Percentiles rank a stretch among this genome's conserved stretches.
These are phyloP conservation scores for Ophiostoma sp. DNA, from an alignment of 2,329 filamentous ascomycete species.

Conservation along the genomic window DNA sequence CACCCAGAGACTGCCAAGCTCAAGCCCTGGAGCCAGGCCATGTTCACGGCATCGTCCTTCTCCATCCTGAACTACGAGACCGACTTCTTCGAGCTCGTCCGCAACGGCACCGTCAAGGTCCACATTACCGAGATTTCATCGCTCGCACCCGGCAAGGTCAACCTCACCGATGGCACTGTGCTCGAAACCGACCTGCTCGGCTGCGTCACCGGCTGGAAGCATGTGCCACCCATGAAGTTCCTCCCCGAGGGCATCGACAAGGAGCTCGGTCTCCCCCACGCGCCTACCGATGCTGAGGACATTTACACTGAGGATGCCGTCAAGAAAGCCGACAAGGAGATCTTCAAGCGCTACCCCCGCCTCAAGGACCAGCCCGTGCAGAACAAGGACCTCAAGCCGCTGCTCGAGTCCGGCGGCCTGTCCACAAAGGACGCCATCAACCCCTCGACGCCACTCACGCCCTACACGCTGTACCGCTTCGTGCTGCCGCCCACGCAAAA, in stretches of 20 bases:
- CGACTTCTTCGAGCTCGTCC: conserved; percentile 53
- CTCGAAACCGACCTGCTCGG: conserved; percentile 48
- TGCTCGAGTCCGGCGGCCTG: conserved; percentile 38
- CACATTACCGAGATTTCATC: conserved; percentile 48
- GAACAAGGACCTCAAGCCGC: conserved; percentile 42
- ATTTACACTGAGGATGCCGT: conserved; percentile 38
- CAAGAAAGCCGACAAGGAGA: conserved; percentile 46
- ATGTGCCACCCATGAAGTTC: conserved; percentile 48
- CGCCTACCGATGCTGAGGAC: conserved; percentile 27
- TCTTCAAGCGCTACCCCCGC: conserved; percentile 48
- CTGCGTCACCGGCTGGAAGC: conserved; percentile 56
- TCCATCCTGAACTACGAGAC: conserved; percentile 57
- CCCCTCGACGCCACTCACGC: conserved; percentile 32
- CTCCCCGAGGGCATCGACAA: conserved; percentile 42
- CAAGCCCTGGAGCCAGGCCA: conserved; percentile 46
- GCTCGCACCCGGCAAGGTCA: conserved; percentile 43
- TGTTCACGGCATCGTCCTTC: conserved; percentile 51
- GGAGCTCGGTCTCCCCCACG: conserved; percentile 47
- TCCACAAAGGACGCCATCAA: conserved; percentile 30
- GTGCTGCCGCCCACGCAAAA: conserved; percentile 39
- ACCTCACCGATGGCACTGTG: conserved; percentile 45
- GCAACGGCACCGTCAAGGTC: conserved; percentile 46
- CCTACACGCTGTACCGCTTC: conserved; percentile 44
- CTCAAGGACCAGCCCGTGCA: conserved; percentile 47
- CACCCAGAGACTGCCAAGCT: conserved; percentile 50